Evolutionary conservation across 108 stramenopile species (phyloP), one percentile per base, ranked within the genome.

Genomic region (Stephanodiscus minutulus): DNA sequence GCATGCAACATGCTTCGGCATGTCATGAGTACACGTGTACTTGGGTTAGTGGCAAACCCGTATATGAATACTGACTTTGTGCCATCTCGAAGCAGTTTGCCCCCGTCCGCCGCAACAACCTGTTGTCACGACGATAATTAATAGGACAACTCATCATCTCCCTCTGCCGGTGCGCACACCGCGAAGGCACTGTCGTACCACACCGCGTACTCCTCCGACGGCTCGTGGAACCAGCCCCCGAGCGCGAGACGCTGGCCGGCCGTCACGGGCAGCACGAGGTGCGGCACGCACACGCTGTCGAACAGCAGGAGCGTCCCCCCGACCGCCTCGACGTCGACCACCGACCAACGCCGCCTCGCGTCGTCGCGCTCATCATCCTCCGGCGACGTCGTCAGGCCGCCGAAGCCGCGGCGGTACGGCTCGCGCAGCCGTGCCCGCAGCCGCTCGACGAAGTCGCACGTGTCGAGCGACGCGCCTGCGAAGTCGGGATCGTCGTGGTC

Each of bases 161-260:
- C 31, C 5, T 33, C 31, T 33, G 31, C 31, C 31, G 5, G n/a
- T 18, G 15, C 15, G 47, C 18, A 48, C 47, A 48, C 47, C 47
- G 47, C 15, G 7, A 15, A 15, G 18, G 47, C 18, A 6, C 47
- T 18, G 47, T 18, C 56, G 24, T 58, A 58, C 56, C 56, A 58
- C 18, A 3, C 56, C 29, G 56, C 21, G 9, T 22, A 58, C 3
- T 58, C 8, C 9, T 58, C 6, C 8, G 13, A 17, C 15, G 1
- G 2, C 24, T 58, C 56, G 24, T 58, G 56, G 6, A 58, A 58
- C 56, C 56, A 58, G 18, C 56, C 56, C 3, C 21, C 56, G 24
- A 58, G 3, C 5, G 56, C 56, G 7, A 48, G 47, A 2, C 47
- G 47, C 6, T 58, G 21, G 15, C 56, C 56, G 2, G 21, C 29